phyloP scores from a whole-genome alignment of 352 stramenopile genomes.

The Paralagenidium karlingii region DNA sequence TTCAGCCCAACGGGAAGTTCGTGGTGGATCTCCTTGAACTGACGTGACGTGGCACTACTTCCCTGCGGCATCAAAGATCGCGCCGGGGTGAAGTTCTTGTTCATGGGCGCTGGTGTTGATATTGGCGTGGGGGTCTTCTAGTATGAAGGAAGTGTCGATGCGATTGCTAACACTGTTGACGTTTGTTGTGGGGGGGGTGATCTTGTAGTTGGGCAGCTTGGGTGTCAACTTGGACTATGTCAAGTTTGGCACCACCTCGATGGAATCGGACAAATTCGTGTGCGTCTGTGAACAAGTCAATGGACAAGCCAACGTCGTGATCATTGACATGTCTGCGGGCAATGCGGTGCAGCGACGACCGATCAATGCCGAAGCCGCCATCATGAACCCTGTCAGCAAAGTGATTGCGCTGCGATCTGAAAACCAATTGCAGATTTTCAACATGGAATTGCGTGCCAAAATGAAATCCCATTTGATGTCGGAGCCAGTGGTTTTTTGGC shows the following conservation, averaged over 20 bases:
- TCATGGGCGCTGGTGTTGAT: too few relatives aligned
- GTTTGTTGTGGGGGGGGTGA: background rate
- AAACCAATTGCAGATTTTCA: constrained; percentile 99
- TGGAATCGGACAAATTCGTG: constrained; percentile 97
- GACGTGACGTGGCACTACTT: too few relatives aligned
- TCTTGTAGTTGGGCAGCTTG: constrained; percentile 60
- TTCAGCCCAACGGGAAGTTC: background rate
- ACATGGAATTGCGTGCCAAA: constrained; percentile 98
- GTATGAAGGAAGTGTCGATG: background rate
- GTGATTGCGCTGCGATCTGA: constrained; percentile 79
- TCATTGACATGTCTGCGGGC: constrained; percentile 83
- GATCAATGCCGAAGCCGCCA: constrained; percentile 98
- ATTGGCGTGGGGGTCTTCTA: too few relatives aligned
- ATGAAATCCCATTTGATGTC: constrained; percentile 94
- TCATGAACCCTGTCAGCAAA: constrained; percentile 98
- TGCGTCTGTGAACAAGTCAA: constrained; percentile 88
- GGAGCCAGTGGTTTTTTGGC: constrained; percentile 96
- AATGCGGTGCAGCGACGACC: constrained; percentile 87
- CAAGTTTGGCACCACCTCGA: constrained; percentile 89
- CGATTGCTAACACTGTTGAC: background rate
- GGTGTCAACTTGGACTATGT: constrained; percentile 87
- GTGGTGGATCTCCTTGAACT: background rate
- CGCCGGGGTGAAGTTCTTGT: too few relatives aligned
- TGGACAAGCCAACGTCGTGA: constrained; percentile 82
- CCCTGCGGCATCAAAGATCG: too few relatives aligned